Evolutionary conservation across 1,284 basidiomycete species (phyloP).

Genomic region (Pholiota adiposa): DNA sequence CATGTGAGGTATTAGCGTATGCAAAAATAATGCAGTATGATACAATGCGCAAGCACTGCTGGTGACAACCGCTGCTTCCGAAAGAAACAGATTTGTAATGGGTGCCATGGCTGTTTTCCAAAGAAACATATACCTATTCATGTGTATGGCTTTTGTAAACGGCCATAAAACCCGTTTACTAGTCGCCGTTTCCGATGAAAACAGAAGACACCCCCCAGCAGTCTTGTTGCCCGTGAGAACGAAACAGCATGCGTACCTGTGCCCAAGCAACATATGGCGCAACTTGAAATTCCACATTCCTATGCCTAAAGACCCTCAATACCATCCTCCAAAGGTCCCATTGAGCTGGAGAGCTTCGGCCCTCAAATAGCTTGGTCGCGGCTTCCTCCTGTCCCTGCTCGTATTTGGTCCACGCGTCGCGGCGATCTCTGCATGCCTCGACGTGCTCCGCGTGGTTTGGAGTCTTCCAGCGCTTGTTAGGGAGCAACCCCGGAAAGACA

Average conservation of each 20-base stretch:
- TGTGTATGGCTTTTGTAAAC: too few relatives aligned
- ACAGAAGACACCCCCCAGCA: too few relatives aligned
- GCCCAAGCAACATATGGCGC: slow-evolving; percentile 95
- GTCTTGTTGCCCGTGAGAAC: slow-evolving; percentile 22
- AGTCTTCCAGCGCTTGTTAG: slow-evolving; percentile 68
- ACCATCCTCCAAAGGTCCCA: slow-evolving; percentile 95
- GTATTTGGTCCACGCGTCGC: slow-evolving; percentile 89
- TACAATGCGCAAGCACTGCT: too few relatives aligned
- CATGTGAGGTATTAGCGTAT: slow-evolving; percentile 14
- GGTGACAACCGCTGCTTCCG: too few relatives aligned
- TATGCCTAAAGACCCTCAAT: slow-evolving; percentile 90
- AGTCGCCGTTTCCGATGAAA: too few relatives aligned
- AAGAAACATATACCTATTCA: too few relatives aligned
- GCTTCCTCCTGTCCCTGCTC: slow-evolving; percentile 88
- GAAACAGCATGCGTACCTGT: slow-evolving; percentile 62
- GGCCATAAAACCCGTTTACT: too few relatives aligned
- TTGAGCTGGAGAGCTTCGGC: slow-evolving; percentile 63
- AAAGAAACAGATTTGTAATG: too few relatives aligned
- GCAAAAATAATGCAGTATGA: slow-evolving; percentile 12
- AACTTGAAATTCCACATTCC: slow-evolving; percentile 95
- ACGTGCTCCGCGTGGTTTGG: slow-evolving; percentile 63
- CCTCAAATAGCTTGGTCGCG: slow-evolving; percentile 83
- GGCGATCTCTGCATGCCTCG: slow-evolving; percentile 76
- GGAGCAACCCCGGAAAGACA: slow-evolving; percentile 88
- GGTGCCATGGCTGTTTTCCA: too few relatives aligned